Evolutionary conservation across 129 eudicot species (phyloP).

Genomic region (carrot (Daucus carota)): DH1_v3.0 NC_030386.2:24225001-24225500

Average conservation of each 20-base stretch:
- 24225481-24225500: background rate
- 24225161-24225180: slow-evolving; percentile 3
- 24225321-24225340: background rate
- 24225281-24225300: background rate
- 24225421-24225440: slow-evolving; percentile 16
- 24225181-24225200: slow-evolving; percentile 12
- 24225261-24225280: background rate
- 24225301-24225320: background rate
- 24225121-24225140: slow-evolving; percentile 10
- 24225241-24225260: no score
- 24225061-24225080: slow-evolving; percentile 19
- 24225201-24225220: slow-evolving; percentile 8
- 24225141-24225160: background rate
- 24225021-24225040: slow-evolving; percentile 3
- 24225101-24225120: slow-evolving; percentile 3
- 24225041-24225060: slow-evolving; percentile 4
- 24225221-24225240: background rate
- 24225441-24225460: background rate
- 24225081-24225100: slow-evolving; percentile 10
- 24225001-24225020: slow-evolving; percentile 14
- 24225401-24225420: slow-evolving; percentile 9
- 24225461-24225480: background rate
- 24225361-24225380: background rate
- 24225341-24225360: slow-evolving; percentile 1
- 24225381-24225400: slow-evolving; percentile 17